phyloP scores from a whole-genome alignment of 805 yeast genomes.

The Yarrowia hollandica region DNA sequence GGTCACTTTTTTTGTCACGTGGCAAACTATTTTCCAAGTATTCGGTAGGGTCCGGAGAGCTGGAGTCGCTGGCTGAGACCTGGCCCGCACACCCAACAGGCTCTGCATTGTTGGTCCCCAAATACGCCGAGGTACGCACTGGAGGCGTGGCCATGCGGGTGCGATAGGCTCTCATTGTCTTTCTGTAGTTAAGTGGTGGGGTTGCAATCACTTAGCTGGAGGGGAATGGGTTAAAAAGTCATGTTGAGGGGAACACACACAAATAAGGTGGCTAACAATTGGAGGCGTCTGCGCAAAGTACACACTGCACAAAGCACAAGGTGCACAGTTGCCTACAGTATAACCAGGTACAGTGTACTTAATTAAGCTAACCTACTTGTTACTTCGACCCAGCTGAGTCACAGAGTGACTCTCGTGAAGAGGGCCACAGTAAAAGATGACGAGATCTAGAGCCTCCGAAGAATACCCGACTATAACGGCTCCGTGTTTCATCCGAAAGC shows the following conservation, averaged over 20 bases:
- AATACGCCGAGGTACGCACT: not conserved
- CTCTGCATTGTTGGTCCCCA: not conserved
- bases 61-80: too few species aligned
- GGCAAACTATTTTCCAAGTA: not conserved
- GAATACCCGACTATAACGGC: not conserved
- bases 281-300: too few species aligned
- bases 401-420: too few species aligned
- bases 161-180: constrained; percentile 19
- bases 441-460: not conserved
- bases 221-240: not conserved
- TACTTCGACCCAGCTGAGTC: not conserved
- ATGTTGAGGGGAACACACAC: not conserved
- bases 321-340: too few species aligned
- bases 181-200: not conserved
- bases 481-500: not conserved
- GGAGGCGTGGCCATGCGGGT: constrained; percentile 25
- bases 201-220: not conserved
- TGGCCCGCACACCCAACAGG: too few species aligned
- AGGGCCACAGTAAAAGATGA: too few species aligned
- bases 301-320: too few species aligned
- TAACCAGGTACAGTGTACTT: too few species aligned
- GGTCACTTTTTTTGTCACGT: not conserved
- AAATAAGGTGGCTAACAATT: not conserved
- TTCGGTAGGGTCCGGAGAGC: not conserved
- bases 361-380: not conserved